Conservation (phyloP, 495 filamentous ascomycete genomes). For the Tetracladium setigerum region DNA sequence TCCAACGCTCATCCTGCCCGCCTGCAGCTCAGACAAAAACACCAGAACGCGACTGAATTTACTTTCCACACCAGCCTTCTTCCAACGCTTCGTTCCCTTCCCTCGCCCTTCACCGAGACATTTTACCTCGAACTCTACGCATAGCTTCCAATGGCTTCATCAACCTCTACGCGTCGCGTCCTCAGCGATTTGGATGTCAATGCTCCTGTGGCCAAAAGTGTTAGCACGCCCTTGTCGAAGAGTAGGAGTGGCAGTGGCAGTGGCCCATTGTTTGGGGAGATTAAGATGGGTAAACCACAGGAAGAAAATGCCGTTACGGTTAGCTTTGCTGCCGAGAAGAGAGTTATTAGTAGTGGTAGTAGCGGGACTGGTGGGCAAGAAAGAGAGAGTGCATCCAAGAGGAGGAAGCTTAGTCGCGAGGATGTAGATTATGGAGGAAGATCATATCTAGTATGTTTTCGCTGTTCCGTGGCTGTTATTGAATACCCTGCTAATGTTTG, state of each 20-base stretch:
- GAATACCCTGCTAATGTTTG: too few relatives aligned
- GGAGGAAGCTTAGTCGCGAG: too few relatives aligned
- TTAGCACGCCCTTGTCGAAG: background rate
- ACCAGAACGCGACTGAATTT: background rate
- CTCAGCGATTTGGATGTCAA: conserved; percentile 36
- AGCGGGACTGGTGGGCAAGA: too few relatives aligned
- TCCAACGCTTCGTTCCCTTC: background rate
- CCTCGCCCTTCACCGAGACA: background rate
- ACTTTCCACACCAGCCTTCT: background rate
- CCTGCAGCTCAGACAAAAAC: too few relatives aligned
- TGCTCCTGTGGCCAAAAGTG: conserved; percentile 12
- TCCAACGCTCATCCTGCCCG: too few relatives aligned
- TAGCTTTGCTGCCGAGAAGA: background rate
- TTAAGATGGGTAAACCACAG: conserved; percentile 1
- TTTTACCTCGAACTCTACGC: background rate
- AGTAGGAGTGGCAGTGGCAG: background rate
- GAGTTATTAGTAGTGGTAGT: background rate
- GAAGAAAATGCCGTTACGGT: background rate
- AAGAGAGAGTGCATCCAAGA: too few relatives aligned
- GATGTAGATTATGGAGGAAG: too few relatives aligned
- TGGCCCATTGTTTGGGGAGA: background rate
- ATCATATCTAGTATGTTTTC: too few relatives aligned
- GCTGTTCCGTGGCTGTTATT: too few relatives aligned
- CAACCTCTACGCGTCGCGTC: conserved; percentile 37
- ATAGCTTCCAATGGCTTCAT: conserved; percentile 14